These are phyloP conservation scores for Trichoderma guizhouense DNA, from an alignment of 2,329 filamentous ascomycete genomes.

Conservation along the genomic window DNA sequence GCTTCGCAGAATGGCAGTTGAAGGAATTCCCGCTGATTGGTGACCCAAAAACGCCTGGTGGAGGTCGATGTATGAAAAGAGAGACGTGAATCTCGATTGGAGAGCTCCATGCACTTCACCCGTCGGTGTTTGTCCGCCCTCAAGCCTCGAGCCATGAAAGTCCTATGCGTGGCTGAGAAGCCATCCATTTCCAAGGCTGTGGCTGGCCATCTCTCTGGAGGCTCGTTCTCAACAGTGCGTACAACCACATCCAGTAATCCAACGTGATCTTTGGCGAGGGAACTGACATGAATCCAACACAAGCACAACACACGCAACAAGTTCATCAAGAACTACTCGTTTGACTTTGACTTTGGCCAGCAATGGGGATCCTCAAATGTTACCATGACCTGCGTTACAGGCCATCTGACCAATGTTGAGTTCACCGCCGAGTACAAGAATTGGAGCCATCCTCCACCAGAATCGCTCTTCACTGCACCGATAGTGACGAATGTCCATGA, in stretches of 20 bases:
- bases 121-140: background rate
- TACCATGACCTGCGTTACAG: slow-evolving; percentile 89
- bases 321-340: slow-evolving; percentile 93
- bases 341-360: slow-evolving; percentile 80
- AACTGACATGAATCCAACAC: slow-evolving; percentile 22
- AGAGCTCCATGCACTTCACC: slow-evolving; percentile 10
- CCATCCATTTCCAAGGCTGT: slow-evolving; percentile 95
- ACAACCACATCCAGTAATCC: background rate
- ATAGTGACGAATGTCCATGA: slow-evolving; percentile 66
- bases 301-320: slow-evolving; percentile 67
- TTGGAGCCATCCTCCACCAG: slow-evolving; percentile 79
- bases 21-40: background rate
- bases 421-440: slow-evolving; percentile 71
- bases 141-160: slow-evolving; percentile 40
- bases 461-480: slow-evolving; percentile 75
- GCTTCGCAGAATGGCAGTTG: slow-evolving; percentile 1
- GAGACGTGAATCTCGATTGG: background rate
- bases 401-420: slow-evolving; percentile 79
- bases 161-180: slow-evolving; percentile 61
- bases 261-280: background rate
- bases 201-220: slow-evolving; percentile 81
- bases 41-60: slow-evolving; percentile 7
- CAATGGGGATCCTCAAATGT: slow-evolving; percentile 80
- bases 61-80: background rate
- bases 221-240: slow-evolving; percentile 62